Percentiles rank a stretch among this genome's conserved stretches.
phyloP scores from a whole-genome alignment of 2,329 filamentous ascomycete genomes.

The Nemania sp. region DNA sequence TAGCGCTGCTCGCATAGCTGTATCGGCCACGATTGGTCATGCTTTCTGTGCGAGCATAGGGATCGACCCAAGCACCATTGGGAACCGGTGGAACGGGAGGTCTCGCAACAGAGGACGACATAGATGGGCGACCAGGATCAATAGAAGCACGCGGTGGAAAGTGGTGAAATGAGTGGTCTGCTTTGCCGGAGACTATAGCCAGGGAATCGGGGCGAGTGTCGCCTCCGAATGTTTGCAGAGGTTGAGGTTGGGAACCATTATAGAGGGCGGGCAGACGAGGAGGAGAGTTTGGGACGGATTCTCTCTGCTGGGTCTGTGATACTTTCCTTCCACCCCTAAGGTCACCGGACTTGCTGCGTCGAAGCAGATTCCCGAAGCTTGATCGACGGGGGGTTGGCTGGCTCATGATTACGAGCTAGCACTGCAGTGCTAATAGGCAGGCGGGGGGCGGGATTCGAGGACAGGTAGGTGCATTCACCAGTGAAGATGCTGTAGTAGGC shows the following conservation, averaged over 20 bases:
- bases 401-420: constrained; percentile 36
- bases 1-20: constrained; percentile 90
- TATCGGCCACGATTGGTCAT: constrained; percentile 96
- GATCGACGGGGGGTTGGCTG: constrained; percentile 47
- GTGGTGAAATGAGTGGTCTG: constrained; percentile 40
- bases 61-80: constrained; percentile 67
- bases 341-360: constrained; percentile 59
- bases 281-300: constrained; percentile 59
- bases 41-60: constrained; percentile 84
- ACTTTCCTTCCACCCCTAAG: constrained; percentile 56
- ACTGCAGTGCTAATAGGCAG: constrained; percentile 26
- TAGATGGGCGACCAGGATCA: constrained; percentile 50
- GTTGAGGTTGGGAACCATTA: constrained; percentile 42
- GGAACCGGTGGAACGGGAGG: constrained; percentile 67
- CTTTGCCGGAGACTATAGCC: constrained; percentile 39
- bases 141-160: constrained; percentile 54
- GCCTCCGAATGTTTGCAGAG: constrained; percentile 42
- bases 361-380: constrained; percentile 56
- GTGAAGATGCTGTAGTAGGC: constrained; percentile 13
- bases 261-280: constrained; percentile 59
- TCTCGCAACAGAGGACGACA: constrained; percentile 50
- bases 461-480: constrained; percentile 22
- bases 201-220: constrained; percentile 41
- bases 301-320: constrained; percentile 55
- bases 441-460: constrained; percentile 21